Evolutionary conservation across 2,329 filamentous ascomycete species (phyloP), one percentile per base, ranked within the genome.

Genomic region (Aotearoamyces nothofagi): DNA sequence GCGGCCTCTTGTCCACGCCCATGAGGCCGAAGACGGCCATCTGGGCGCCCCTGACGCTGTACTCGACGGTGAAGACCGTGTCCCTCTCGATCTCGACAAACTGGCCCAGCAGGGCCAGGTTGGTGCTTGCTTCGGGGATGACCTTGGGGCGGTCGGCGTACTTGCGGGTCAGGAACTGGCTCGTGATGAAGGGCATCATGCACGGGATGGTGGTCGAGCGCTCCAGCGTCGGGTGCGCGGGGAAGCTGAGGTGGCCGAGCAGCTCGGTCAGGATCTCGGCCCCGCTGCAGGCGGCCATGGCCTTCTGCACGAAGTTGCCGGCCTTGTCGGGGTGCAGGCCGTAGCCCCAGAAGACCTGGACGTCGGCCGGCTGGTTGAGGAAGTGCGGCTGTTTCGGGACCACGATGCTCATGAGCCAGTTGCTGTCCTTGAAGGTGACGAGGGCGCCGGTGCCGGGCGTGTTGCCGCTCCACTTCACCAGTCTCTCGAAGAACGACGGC

Each of bases 371-470:
- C 31, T 60, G 57, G 17, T 45, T 44, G 15, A 47, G 40, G 33
- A 59, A 58, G 31, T 58, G 45, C 5, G 55, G 57, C 29, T 61
- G 57, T 8, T 42, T 42, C 11, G 56, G 56, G 24, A 60, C 41
- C 3, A 49, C 53, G 30, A 56, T 46, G 31, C 42, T 55, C 20
- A 61, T 28, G 2, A 54, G 37, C 58, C 57, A 61, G 6, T 42
- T 42, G 33, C 50, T 54, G 30, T 60, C 52, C 30, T 47, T 47
- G 10, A 56, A 38, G 0, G 49, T 52, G 11, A 59, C 44, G 6
- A 57, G 47, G 9, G 49, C 48, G 4, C 49, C 46, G 0, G 49
- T 48, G 2, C 49, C 49, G 0, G 53, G 44, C 9, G 42, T 33
- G 24, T 52, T 46, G 23, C 45, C 47, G 11, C 53, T 49, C 31